Evolutionary conservation across 768 basidiomycete genomes (phyloP), one percentile per base, ranked within the genome.

Genomic region (Porphyrellus cyaneotinctus): DNA sequence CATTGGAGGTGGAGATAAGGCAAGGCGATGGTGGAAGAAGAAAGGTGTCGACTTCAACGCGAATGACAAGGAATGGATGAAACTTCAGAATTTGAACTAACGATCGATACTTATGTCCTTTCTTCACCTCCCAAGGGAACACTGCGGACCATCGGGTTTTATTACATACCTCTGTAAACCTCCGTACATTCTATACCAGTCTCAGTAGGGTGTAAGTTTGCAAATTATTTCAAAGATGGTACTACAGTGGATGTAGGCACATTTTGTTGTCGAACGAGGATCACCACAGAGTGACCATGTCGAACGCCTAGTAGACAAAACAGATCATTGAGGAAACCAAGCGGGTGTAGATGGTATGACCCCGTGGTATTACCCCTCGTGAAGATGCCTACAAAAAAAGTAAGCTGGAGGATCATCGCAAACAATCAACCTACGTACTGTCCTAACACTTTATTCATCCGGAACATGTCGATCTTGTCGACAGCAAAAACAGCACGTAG

Each of bases 401-500:
- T 58, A 12, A 60, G 53, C 23, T 10, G 17, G 8, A 43, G 18
- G 7, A 41, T 41, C 15, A 6, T 39, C 30, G 26, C 24, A 11
- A 22, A 36, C 15, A 20, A 6, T 10, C 24, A 20, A 14, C 4
- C 5, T 11, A 73, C 81, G 53, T 50, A 92, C 87, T 85, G 75
- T 65, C 88, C 87, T 51, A 95, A 73, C 24, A 87, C 78, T 70
- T 95, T 92, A 78, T 95, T 95, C 93, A 95, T 95, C 59, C 77
- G 83, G 74, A 95, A 95, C 91, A 95, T 95, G 70, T 91, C 84
- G 51, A 97, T 82, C 67, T 83, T 88, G 58, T 91, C 88, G 13
- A 81, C 78, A 51, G 79, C 80, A 68, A 97, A 95, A 20, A 95
- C 80, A 7, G 84, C 81, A 62, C 78, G 79, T 59, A 97, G 65